phyloP scores from a whole-genome alignment of 495 filamentous ascomycete genomes.

The Podospora didyma region DNA sequence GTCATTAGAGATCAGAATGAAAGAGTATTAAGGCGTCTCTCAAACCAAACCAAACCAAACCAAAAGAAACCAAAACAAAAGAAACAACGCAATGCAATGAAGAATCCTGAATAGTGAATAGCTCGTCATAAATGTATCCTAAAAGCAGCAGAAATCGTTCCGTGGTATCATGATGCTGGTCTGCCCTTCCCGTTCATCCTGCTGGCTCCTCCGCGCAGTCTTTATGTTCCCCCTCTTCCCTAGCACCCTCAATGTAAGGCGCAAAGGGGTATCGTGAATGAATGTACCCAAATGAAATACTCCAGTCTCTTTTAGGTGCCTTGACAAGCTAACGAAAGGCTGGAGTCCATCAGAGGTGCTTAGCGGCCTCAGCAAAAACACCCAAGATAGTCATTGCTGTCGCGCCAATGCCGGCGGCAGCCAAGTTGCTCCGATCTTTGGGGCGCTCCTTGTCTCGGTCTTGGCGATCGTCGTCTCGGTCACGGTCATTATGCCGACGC shows the following conservation, averaged over 20 bases:
- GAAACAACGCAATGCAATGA: too few relatives aligned
- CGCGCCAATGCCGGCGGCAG: conserved; percentile 47
- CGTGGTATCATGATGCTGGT: neutral
- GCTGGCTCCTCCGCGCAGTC: neutral
- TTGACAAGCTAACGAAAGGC: too few relatives aligned
- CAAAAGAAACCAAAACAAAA: too few relatives aligned
- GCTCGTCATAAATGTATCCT: too few relatives aligned
- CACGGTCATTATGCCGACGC: conserved; percentile 4
- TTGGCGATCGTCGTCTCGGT: conserved; percentile 21
- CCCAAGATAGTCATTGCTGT: conserved; percentile 48
- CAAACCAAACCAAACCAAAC: too few relatives aligned
- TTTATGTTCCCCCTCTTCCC: neutral
- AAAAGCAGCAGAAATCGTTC: neutral
- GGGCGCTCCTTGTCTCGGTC: conserved; percentile 19
- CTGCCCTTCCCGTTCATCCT: too few relatives aligned
- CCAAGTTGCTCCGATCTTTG: conserved; percentile 35
- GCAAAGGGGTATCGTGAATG: conserved; percentile 3
- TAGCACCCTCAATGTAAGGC: neutral
- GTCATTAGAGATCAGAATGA: neutral
- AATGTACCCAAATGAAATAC: neutral
- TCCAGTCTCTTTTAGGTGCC: neutral
- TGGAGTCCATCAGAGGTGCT: conserved; percentile 17
- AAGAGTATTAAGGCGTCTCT: too few relatives aligned
- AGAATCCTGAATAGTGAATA: too few relatives aligned
- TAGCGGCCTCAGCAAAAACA: conserved; percentile 47